Evolutionary conservation across 179 eudicot species (phyloP).

Genomic region (Patellifolia procumbens): DNA sequence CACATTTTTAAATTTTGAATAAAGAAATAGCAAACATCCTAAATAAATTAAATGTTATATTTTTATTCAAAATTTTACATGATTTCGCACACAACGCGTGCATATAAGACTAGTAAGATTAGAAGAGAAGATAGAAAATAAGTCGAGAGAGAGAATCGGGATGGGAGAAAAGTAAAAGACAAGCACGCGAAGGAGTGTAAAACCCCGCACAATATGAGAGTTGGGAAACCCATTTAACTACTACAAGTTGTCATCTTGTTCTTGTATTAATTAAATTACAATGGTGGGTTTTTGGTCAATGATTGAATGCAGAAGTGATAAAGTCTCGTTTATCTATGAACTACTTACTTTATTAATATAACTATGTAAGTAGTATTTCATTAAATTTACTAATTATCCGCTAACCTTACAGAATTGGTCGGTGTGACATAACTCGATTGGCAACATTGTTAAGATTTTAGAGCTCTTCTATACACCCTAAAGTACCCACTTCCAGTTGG

Average conservation of each 20-base stretch:
- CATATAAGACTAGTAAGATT: too few species aligned
- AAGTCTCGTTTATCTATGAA: not conserved
- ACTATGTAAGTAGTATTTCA: constrained; percentile 12
- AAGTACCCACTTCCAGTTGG: not conserved
- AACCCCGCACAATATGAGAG: not conserved
- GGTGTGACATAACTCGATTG: constrained; percentile 12
- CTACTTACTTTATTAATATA: not conserved
- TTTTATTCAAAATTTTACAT: too few species aligned
- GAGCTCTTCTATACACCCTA: not conserved
- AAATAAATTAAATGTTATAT: too few species aligned
- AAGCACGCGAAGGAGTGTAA: too few species aligned
- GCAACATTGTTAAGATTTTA: not conserved
- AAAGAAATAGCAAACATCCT: too few species aligned
- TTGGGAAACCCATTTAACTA: too few species aligned
- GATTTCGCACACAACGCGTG: too few species aligned
- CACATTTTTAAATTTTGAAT: too few species aligned
- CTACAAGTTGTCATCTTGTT: too few species aligned
- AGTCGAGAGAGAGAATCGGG: not conserved
- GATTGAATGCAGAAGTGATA: not conserved
- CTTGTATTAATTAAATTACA: not conserved
- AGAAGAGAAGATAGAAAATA: not conserved
- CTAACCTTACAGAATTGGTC: constrained; percentile 15
- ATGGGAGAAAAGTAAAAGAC: too few species aligned
- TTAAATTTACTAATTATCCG: constrained; percentile 15
- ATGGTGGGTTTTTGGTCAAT: constrained; percentile 5